A percentile compares a stretch with the other conserved stretches of the same genome.
phyloP scores from a whole-genome alignment of 495 filamentous ascomycete genomes.

The Rostrohypoxylon terebratum region DNA sequence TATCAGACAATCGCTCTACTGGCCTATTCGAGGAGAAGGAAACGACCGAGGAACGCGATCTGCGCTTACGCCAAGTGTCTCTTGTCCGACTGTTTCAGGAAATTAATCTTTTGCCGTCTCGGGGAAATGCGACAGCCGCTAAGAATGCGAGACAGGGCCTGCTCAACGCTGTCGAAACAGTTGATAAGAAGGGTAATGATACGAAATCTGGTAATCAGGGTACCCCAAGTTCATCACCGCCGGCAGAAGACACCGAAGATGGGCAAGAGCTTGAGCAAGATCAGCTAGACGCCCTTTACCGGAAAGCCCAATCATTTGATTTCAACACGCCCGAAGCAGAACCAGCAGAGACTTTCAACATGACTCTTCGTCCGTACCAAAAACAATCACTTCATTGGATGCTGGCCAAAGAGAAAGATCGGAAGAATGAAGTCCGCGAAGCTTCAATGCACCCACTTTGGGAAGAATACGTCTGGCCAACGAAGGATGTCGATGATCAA shows the following conservation, averaged over 20 bases:
- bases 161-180: conserved; percentile 85
- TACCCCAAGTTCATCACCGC: conserved; percentile 58
- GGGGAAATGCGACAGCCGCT: conserved; percentile 77
- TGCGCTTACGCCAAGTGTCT: conserved; percentile 87
- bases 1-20: conserved; percentile 76
- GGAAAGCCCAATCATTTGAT: conserved; percentile 96
- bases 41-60: conserved; percentile 81
- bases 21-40: conserved; percentile 77
- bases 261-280: conserved; percentile 93
- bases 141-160: conserved; percentile 84
- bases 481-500: conserved; percentile 86
- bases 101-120: conserved; percentile 81
- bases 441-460: conserved; percentile 94
- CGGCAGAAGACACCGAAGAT: conserved; percentile 78
- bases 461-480: conserved; percentile 95
- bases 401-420: conserved; percentile 89
- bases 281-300: conserved; percentile 92
- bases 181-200: conserved; percentile 79
- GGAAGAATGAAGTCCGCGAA: conserved; percentile 69
- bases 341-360: conserved; percentile 80
- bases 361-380: conserved; percentile 92
- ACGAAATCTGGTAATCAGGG: conserved; percentile 52
- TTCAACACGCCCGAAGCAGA: conserved; percentile 89
- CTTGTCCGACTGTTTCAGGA: conserved; percentile 91
- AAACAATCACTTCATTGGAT: conserved; percentile 97